These are phyloP conservation scores for Endotrypanum monterogeii DNA, from an alignment of 208 protist species.

Conservation along the genomic window DNA sequence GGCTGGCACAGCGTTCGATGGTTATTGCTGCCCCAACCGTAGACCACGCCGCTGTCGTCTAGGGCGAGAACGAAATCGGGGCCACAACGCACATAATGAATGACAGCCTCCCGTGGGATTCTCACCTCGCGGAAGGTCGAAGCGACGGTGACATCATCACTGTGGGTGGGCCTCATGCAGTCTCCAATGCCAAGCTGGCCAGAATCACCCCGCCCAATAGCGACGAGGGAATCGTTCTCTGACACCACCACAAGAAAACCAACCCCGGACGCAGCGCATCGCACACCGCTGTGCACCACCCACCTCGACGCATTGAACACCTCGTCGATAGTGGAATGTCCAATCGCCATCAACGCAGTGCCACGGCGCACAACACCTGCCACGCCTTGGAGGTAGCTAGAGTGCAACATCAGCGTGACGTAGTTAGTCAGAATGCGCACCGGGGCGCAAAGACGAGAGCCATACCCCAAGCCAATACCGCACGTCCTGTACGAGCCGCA, in stretches of 20 bases:
- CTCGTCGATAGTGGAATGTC: constrained; percentile 37
- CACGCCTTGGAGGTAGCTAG: constrained; percentile 42
- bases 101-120: constrained; percentile 19
- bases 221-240: constrained; percentile 41
- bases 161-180: constrained; percentile 21
- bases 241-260: constrained; percentile 63
- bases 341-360: constrained; percentile 40
- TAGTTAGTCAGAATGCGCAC: constrained; percentile 57
- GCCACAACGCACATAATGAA: constrained; percentile 54
- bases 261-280: constrained; percentile 41
- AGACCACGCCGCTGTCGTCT: constrained; percentile 34
- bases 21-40: constrained; percentile 78
- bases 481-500: constrained; percentile 50
- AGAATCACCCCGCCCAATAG: constrained; percentile 51
- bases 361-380: constrained; percentile 44
- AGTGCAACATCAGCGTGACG: constrained; percentile 48
- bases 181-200: constrained; percentile 71
- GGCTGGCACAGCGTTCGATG: constrained; percentile 29
- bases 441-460: constrained; percentile 35
- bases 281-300: constrained; percentile 38
- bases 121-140: constrained; percentile 28
- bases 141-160: constrained; percentile 32
- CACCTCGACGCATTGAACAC: constrained; percentile 41
- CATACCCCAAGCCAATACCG: constrained; percentile 53
- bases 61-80: constrained; percentile 69